phyloP scores from a whole-genome alignment of 2,329 filamentous ascomycete species.

The Leptoxyphium fumago region DNA sequence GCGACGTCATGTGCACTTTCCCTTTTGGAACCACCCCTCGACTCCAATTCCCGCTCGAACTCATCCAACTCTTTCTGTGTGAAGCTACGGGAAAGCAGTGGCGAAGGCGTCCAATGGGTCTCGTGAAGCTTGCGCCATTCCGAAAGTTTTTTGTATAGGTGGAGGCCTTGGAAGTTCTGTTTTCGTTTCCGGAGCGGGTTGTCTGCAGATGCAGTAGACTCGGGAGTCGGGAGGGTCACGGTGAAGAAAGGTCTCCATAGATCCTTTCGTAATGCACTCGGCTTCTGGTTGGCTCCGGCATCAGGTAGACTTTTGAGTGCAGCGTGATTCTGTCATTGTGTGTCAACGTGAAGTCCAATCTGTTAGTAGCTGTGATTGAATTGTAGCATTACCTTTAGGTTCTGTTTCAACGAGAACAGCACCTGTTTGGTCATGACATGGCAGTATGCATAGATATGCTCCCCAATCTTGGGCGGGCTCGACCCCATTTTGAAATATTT shows the following conservation, averaged over 20 bases:
- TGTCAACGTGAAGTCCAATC: slow-evolving; percentile 1
- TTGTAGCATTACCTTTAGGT: slow-evolving; percentile 33
- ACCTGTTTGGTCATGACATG: slow-evolving; percentile 49
- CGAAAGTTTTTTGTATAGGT: slow-evolving; percentile 42
- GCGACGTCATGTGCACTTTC: slow-evolving; percentile 17
- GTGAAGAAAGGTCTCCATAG: slow-evolving; percentile 47
- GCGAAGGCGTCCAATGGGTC: slow-evolving; percentile 30
- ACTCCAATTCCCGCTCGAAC: slow-evolving; percentile 24
- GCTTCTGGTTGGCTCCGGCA: slow-evolving; percentile 49
- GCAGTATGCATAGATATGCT: slow-evolving; percentile 47
- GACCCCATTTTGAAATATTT: background rate
- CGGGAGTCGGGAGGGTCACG: slow-evolving; percentile 34
- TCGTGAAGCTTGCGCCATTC: slow-evolving; percentile 47
- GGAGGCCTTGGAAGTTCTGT: slow-evolving; percentile 30
- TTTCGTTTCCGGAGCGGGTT: slow-evolving; percentile 18
- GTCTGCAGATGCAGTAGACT: background rate
- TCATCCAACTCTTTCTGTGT: slow-evolving; percentile 26
- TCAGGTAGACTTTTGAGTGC: slow-evolving; percentile 44
- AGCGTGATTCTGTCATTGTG: slow-evolving; percentile 30
- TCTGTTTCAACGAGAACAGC: slow-evolving; percentile 45
- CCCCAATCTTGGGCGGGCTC: background rate
- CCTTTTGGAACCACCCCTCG: slow-evolving; percentile 17
- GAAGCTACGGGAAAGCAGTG: slow-evolving; percentile 20
- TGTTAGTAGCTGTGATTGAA: background rate
- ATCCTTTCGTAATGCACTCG: slow-evolving; percentile 43